Evolutionary conservation across 129 eudicot species (phyloP), one percentile per base, ranked within the genome.

Genomic region (Centrapalus pauciflorus): DNA sequence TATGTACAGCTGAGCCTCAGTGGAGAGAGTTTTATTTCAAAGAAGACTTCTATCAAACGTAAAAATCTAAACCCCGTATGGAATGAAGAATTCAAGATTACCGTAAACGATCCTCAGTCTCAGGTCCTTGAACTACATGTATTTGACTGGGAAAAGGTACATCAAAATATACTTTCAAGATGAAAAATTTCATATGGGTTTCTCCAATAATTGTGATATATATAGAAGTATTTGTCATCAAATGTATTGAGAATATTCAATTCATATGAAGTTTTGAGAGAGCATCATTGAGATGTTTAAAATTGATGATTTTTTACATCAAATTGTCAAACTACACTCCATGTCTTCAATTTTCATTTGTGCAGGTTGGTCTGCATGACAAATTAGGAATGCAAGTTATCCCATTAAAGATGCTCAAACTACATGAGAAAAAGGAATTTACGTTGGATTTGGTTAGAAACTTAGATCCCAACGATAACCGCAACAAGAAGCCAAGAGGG

Each of bases 61-160:
- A 85, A 77, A n/a, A 85, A 79, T 65, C 19, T 85, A 29, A 85
- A 85, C 67, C 87, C 91, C 0, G 83, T 33, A 50, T 85, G 91
- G 87, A 82, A 85, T 6, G 91, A 85, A 73, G 80, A 76, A 17
- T 85, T 82, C 52, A 82, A 82, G 64, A 79, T 85, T 37, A 85
- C 79, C 2, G 85, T 85, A 6, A 79, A 85, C 35, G 91, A 82
- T 56, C 85, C 78, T 41, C 74, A 69, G 79, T 64, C 81, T 64
- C 91, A 85, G 50, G 83, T 79, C 57, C 91, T 85, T 73, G 71
- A 85, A 59, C 41, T 85, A 24, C 84, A 74, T 40, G 79, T 85
- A 58, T 79, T 56, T 25, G 91, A 85, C 52, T 85, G 91, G 87
- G 91, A 85, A 67, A 85, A 85, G 91, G 91, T 85, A 33, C 11